Conservation (phyloP, 163 green algal species). For the Chloromonas sp. region DNA sequence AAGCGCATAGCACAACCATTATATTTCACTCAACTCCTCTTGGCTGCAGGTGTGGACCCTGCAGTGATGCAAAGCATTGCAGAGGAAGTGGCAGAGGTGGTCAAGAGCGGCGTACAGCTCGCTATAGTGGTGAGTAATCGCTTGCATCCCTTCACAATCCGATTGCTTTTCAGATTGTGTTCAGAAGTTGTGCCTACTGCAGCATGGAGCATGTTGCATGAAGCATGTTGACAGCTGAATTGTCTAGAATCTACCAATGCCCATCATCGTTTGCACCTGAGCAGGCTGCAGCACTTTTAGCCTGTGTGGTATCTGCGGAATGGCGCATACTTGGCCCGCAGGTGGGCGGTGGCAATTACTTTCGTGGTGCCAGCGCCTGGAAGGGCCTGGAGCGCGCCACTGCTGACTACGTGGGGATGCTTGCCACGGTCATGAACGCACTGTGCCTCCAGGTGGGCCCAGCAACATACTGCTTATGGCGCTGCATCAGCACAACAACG, state of each 20-base stretch:
- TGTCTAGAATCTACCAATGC: no score
- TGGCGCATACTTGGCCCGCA: slow-evolving; percentile 19
- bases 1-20: no score
- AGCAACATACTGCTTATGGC: background rate
- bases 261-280: background rate
- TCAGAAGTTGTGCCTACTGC: no score
- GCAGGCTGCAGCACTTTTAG: no score
- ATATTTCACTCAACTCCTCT: no score
- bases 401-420: slow-evolving; percentile 95
- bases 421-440: slow-evolving; percentile 97
- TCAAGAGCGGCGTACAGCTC: slow-evolving; percentile 66
- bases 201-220: no score
- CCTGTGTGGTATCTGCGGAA: no score
- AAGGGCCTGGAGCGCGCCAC: slow-evolving; percentile 79
- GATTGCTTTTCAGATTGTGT: no score
- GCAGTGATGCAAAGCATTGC: slow-evolving; percentile 73
- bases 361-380: slow-evolving; percentile 71
- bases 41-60: slow-evolving; percentile 60
- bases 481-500: no score
- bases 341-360: slow-evolving; percentile 95
- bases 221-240: no score
- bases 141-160: no score
- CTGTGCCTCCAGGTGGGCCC: slow-evolving; percentile 71
- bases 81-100: slow-evolving; percentile 65
- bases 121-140: slow-evolving; percentile 63